phyloP scores from a whole-genome alignment of 345 rosid species.

The Lepidium sativum region DNA sequence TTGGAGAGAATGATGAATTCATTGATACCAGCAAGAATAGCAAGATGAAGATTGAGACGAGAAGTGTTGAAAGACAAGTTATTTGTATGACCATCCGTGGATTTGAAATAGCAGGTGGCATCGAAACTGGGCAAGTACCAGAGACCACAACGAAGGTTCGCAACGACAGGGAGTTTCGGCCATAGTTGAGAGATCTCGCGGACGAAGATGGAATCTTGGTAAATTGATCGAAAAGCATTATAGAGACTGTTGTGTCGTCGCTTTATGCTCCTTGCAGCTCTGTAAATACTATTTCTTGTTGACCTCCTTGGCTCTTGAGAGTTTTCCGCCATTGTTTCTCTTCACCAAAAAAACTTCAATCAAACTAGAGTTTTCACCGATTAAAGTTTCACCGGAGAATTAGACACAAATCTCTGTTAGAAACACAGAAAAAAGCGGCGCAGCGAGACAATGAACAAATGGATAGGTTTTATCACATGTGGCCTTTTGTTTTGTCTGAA shows the following conservation, averaged over 20 bases:
- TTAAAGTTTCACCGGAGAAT: too few species aligned
- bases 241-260: slow-evolving; percentile 61
- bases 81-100: slow-evolving; percentile 91
- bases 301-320: slow-evolving; percentile 16
- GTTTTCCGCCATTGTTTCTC: not conserved
- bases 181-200: slow-evolving; percentile 74
- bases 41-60: slow-evolving; percentile 83
- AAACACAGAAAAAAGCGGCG: not conserved
- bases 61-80: slow-evolving; percentile 79
- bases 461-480: not conserved
- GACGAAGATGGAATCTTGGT: slow-evolving; percentile 82
- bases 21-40: slow-evolving; percentile 55
- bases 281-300: slow-evolving; percentile 63
- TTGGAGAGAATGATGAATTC: not conserved
- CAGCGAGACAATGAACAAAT: not conserved
- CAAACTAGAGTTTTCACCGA: too few species aligned
- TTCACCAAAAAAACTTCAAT: not conserved
- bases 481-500: too few species aligned
- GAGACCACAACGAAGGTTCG: slow-evolving; percentile 93
- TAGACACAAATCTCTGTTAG: not conserved
- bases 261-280: slow-evolving; percentile 70
- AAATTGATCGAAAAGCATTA: slow-evolving; percentile 70
- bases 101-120: slow-evolving; percentile 85
- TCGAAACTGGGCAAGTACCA: slow-evolving; percentile 71
- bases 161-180: slow-evolving; percentile 75